Conservation (phyloP, 805 yeast species). For the Wickerhamiella shivajii region DNA sequence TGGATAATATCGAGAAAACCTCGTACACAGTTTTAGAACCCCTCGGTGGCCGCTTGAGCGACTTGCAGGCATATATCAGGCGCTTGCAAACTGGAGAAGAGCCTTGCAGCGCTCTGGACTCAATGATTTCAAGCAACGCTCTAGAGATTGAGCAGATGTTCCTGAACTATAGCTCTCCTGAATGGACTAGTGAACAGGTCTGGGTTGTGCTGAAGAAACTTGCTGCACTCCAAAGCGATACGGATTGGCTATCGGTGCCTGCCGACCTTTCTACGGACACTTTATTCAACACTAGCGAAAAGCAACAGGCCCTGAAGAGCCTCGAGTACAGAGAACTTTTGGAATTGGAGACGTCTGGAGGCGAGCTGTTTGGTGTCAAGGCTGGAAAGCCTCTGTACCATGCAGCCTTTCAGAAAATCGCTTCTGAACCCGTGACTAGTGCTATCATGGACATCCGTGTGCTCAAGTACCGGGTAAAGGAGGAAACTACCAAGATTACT, state of each 20-base stretch:
- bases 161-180: conserved; percentile 27
- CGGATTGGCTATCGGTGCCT: conserved; percentile 14
- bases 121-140: conserved; percentile 72
- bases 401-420: conserved; percentile 62
- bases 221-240: conserved; percentile 22
- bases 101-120: conserved; percentile 58
- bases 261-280: conserved; percentile 20
- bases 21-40: conserved; percentile 35
- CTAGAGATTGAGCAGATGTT: conserved; percentile 80
- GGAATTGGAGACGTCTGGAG: conserved; percentile 58
- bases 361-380: conserved; percentile 46
- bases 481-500: conserved; percentile 48
- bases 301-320: conserved; percentile 37
- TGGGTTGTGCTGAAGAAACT: conserved; percentile 68
- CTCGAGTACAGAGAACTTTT: conserved; percentile 73
- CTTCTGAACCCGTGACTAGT: conserved; percentile 39
- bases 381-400: conserved; percentile 77
- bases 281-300: conserved; percentile 31
- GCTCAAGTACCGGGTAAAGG: conserved; percentile 36
- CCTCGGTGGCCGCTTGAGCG: conserved; percentile 90
- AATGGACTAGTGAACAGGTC: conserved; percentile 66
- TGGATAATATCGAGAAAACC: conserved; percentile 27
- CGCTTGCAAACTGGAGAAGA: conserved; percentile 79
- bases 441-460: conserved; percentile 52
- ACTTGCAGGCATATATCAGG: conserved; percentile 77